Conservation (phyloP, 139 green algal genomes). For the Chlamydomonas schloesseri region DNA sequence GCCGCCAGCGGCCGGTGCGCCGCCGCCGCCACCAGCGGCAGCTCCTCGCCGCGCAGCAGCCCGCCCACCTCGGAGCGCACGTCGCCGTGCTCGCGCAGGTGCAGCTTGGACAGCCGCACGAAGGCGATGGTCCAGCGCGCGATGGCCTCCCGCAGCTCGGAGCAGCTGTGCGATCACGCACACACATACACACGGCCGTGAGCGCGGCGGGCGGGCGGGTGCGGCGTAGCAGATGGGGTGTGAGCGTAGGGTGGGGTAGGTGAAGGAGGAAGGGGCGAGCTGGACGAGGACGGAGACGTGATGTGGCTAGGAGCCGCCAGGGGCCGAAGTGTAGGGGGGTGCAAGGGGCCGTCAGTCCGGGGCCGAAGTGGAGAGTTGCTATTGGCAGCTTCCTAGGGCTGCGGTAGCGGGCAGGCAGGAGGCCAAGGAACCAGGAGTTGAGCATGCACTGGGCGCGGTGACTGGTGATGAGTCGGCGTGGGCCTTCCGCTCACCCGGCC, state of each 20-base stretch:
- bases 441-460: too few species aligned
- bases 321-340: too few species aligned
- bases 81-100: slow-evolving; percentile 48
- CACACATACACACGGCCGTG: too few species aligned
- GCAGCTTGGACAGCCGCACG: slow-evolving; percentile 42
- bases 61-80: slow-evolving; percentile 3
- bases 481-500: slow-evolving; percentile 6
- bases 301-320: too few species aligned
- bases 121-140: slow-evolving; percentile 47
- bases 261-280: neutral
- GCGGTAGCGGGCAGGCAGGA: too few species aligned
- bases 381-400: too few species aligned
- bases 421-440: too few species aligned
- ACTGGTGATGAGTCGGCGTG: too few species aligned
- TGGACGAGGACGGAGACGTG: too few species aligned
- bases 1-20: slow-evolving; percentile 28
- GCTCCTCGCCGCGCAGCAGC: slow-evolving; percentile 16
- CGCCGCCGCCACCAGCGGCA: slow-evolving; percentile 18
- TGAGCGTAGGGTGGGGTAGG: neutral
- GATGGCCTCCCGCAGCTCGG: slow-evolving; percentile 15
- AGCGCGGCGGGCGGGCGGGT: neutral
- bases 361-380: too few species aligned
- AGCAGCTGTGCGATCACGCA: slow-evolving; percentile 26
- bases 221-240: too few species aligned
- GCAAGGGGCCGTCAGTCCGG: too few species aligned